phyloP scores from a whole-genome alignment of 2,329 filamentous ascomycete genomes.

The Fusarium metavorans region DNA sequence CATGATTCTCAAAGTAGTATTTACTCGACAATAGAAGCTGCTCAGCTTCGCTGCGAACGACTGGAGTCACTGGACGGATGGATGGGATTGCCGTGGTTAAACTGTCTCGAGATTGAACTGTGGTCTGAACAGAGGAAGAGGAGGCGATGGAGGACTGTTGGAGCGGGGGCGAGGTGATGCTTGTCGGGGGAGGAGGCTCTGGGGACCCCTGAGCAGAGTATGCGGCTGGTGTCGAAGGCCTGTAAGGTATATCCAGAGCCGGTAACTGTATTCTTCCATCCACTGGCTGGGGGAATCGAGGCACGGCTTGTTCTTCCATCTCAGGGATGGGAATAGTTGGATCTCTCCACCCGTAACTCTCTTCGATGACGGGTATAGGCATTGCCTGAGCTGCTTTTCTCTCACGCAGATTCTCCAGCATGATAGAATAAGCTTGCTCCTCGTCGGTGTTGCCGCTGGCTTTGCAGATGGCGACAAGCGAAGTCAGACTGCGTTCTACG shows the following conservation, averaged over 20 bases:
- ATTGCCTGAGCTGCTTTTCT: not conserved
- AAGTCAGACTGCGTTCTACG: not conserved
- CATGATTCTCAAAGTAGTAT: not conserved
- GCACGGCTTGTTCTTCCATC: not conserved
- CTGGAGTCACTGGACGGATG: not conserved
- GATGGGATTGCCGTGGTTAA: not conserved
- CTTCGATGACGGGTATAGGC: not conserved
- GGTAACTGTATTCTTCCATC: not conserved
- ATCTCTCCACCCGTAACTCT: not conserved
- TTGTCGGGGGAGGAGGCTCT: not conserved
- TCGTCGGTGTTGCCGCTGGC: not conserved
- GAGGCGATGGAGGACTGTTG: not conserved
- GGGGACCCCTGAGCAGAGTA: not conserved
- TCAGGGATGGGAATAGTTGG: not conserved
- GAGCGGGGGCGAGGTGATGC: not conserved
- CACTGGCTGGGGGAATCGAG: too few relatives aligned
- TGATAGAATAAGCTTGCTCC: conserved; percentile 6
- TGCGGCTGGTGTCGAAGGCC: not conserved
- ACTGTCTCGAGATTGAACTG: not conserved
- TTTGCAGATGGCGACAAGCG: conserved; percentile 2
- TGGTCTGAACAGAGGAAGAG: not conserved
- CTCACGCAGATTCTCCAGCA: not conserved
- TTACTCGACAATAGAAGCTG: not conserved
- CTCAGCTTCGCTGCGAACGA: not conserved
- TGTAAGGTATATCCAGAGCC: not conserved